Evolutionary conservation across 2,329 filamentous ascomycete species (phyloP), one percentile per base, ranked within the genome.

Genomic region (Harringtonia aguacate): DNA sequence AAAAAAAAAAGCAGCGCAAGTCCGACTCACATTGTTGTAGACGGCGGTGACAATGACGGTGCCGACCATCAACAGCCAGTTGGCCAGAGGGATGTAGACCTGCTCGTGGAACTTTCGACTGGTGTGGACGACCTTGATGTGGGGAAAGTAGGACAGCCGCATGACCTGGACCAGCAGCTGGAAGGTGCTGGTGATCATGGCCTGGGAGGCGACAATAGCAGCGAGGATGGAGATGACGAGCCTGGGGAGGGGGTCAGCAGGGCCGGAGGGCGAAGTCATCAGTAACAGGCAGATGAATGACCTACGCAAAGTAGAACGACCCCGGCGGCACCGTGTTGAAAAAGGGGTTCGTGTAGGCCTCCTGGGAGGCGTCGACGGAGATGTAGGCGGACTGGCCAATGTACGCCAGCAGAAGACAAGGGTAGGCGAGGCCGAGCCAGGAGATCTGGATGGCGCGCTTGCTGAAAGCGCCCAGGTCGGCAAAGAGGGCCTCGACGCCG

Each of bases 401-500:
- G 54, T 87, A 86, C 1, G 77, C 74, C 13, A 83, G 57, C 2
- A 83, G 57, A 39, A 73, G 66, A 53, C 81, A 86, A 0, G 85
- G 85, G 48, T 79, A 84, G 3, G 75, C 73, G 51, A 78, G 79
- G 41, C 69, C 67, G 4, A 87, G 64, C 84, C 84, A 89, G 36
- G 75, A 81, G 15, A 88, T 67, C 56, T 86, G 83, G 41, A 89
- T 78, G 1, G 84, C 82, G 35, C 72, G 66, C 53, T 74, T 70
- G 58, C 73, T 76, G 58, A 89, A 89, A 20, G 84, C 84, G 29
- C 84, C 84, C 8, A 89, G 67, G 53, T 89, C 84, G 4, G 84
- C 84, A 55, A 87, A 89, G 1, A 89, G 67, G 1, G 84, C 82
- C 57, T 88, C 84, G n/a, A 85, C 81, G 17, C 80, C 84, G 2